Base-by-base conservation (phyloP, 352 stramenopile species). In the Aphanomyces astaci region DNA sequence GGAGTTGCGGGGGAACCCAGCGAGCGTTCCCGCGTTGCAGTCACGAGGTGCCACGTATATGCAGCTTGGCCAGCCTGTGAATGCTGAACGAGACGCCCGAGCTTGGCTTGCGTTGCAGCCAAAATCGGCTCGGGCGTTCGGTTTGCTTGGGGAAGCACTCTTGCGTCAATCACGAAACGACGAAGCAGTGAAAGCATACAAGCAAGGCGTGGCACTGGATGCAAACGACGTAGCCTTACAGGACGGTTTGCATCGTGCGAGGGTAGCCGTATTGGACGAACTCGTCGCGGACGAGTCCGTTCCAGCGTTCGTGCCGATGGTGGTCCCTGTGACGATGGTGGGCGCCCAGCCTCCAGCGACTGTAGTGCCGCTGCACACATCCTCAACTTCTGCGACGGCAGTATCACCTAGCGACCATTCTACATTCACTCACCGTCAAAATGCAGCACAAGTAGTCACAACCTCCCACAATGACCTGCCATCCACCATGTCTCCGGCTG, bases 101-200 rank as follows among this genome's bases (percentile, higher is more conserved):
- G 13, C 15, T 11, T 59, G 51, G 51, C 17, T 59, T 15, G 5
- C 17, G 11, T 28, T 59, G 22, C 25, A 59, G 24, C 51, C 51
- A 22, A 39, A 32, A 36, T 22, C 17, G 13, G 24, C 4, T 32
- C 13, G 10, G 5, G 51, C 51, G 1, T 39, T n/a, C 13, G 51
- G 17, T 36, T 28, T 59, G 19, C 30, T 59, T 7, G 51, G 51
- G 11, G 51, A 39, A 33, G 51, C 30, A 4, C 24, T 59, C 17
- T n/a, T 59, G 51, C 19, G 9, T 11, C 51, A 59, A n/a, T 10
- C 19, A 33, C 51, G 27, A 11, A 33, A 33, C 30, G 51, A 59
- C 24, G 51, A 59, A 13, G 51, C 51, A 7, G 51, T 59, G 22
- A 59, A 59, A 30, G 30, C 51, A 39, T 59, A 24, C 51, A 59